Evolutionary conservation across 768 basidiomycete species (phyloP), one percentile per base, ranked within the genome.

Genomic region (Termitomyces titanicus): DNA sequence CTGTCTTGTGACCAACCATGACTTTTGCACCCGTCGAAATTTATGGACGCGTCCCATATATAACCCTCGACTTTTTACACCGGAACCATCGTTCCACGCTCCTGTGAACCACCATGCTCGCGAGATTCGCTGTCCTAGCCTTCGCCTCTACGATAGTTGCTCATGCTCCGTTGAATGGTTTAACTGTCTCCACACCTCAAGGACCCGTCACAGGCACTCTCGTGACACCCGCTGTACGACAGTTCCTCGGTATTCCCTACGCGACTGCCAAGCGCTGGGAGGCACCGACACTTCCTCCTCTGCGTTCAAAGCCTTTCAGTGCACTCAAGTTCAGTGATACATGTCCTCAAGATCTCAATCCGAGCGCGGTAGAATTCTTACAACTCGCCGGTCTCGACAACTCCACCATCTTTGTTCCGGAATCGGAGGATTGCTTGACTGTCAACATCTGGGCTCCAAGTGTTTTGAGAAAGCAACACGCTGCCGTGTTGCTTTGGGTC

Each of bases 381-480:
- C 56, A 62, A 17, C 56, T 69, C 11, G 57, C 64, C 15, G 64
- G 66, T 17, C 8, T 35, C 56, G 57, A 3, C 42, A 22, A 58
- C 44, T 65, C 58, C 13, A 56, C 60, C 9, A 57, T 64, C 11
- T 47, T 62, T 34, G 59, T 70, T 2, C 60, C 66, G 0, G 68
- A 69, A 33, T 68, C 68, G 2, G 75, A 76, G 56, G 58, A 68
- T 18, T 76, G 75, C 45, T 47, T 72, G 27, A 71, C 54, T 18
- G 61, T 73, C 40, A 76, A 75, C 52, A 63, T 76, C 20, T 75
- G 74, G 74, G 61, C 70, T 11, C 74, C 74, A 12, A 69, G 61
- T 31, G 24, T 59, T 3, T 20, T 40, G 3, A 62, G 72, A 34
- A 66, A 67, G 40, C 72, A 73, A 53, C 55, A 54, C 13, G 68